Evolutionary conservation across 225 moss, liverwort and hornwort genomes (phyloP).

Genomic region (Antitrichia curtipendula): DNA sequence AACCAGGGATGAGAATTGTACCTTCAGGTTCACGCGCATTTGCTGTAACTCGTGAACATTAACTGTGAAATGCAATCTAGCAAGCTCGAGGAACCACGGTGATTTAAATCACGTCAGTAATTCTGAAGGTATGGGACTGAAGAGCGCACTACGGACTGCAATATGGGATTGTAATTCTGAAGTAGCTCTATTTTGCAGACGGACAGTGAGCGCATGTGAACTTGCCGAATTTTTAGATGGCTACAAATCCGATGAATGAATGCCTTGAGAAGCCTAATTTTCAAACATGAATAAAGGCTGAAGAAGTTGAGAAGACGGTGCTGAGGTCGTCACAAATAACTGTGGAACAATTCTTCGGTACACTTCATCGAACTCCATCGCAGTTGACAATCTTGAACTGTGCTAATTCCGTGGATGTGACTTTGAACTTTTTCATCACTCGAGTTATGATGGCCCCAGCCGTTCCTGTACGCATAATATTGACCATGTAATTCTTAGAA

Average conservation of each 20-base stretch:
- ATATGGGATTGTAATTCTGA: too few species aligned
- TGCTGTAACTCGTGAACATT: too few species aligned
- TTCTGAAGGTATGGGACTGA: neutral
- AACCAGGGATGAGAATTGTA: too few species aligned
- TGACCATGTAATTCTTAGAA: neutral
- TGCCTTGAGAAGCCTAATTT: neutral
- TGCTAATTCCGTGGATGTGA: conserved; percentile 75
- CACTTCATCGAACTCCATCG: conserved; percentile 62
- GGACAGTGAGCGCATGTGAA: neutral
- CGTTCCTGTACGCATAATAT: conserved; percentile 28
- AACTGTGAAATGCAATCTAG: too few species aligned
- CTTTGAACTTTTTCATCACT: conserved; percentile 54
- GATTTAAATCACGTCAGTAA: neutral
- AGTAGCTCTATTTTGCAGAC: neutral
- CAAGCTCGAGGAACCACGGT: too few species aligned
- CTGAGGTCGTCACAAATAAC: conserved; percentile 36
- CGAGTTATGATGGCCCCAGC: conserved; percentile 64
- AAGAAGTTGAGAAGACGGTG: neutral
- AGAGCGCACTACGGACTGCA: neutral
- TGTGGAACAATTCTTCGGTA: conserved; percentile 76
- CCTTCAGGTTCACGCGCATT: too few species aligned
- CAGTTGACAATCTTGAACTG: conserved; percentile 38
- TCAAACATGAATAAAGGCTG: neutral
- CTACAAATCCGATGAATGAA: neutral
- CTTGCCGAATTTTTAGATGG: neutral